phyloP scores from a whole-genome alignment of 1,139 yeast genomes.

The Diutina mesorugosa region DNA sequence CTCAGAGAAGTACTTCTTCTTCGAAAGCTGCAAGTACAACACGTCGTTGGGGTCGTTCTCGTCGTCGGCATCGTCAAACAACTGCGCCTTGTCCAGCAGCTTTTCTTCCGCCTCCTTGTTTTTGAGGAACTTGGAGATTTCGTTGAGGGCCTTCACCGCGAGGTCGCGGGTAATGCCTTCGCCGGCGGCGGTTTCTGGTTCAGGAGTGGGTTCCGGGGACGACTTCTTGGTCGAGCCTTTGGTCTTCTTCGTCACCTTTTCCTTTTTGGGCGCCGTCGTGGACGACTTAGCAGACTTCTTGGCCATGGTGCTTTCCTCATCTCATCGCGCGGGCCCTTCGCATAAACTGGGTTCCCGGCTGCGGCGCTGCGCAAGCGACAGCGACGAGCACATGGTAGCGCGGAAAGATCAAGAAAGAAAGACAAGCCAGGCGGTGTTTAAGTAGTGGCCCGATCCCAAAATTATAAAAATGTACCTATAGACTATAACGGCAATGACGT shows the following conservation, averaged over 20 bases:
- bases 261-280: conserved; percentile 10
- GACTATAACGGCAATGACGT: conserved; percentile 13
- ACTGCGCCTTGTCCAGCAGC: conserved; percentile 10
- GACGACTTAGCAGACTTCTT: conserved; percentile 9
- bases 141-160: conserved; percentile 10
- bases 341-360: background rate
- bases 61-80: conserved; percentile 21
- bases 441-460: background rate
- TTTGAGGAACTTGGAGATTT: conserved; percentile 6
- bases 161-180: conserved; percentile 5
- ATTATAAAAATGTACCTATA: background rate
- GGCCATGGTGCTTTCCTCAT: conserved; percentile 3
- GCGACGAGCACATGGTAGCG: background rate
- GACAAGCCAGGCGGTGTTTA: background rate
- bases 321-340: background rate
- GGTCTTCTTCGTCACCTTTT: conserved; percentile 4
- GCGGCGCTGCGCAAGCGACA: background rate
- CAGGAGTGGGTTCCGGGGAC: background rate
- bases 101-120: conserved; percentile 14
- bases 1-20: conserved; percentile 49
- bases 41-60: conserved; percentile 24
- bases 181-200: background rate
- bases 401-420: background rate
- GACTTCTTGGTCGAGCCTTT: conserved; percentile 3
- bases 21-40: conserved; percentile 41